phyloP scores from a whole-genome alignment of 306 rosid species.

The cucumber (Cucumis sativus) region DNA sequence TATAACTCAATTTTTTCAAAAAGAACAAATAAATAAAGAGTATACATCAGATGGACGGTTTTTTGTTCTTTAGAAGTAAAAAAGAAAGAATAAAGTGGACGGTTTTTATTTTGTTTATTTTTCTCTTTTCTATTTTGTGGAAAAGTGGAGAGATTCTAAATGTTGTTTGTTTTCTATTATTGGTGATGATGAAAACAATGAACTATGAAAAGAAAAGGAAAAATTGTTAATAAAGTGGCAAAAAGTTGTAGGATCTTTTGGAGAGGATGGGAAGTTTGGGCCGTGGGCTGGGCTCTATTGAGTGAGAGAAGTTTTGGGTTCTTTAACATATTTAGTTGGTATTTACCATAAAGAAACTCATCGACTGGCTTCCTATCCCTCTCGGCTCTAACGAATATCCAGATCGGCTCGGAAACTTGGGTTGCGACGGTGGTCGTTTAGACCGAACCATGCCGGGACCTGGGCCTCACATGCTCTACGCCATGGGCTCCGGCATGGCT shows the following conservation, averaged over 20 bases:
- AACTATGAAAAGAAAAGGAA: too few relatives aligned
- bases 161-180: too few relatives aligned
- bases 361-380: not conserved
- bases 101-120: too few relatives aligned
- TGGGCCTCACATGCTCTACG: slow-evolving; percentile 80
- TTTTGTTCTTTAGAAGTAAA: not conserved
- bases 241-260: not conserved
- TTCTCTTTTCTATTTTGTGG: too few relatives aligned
- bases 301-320: not conserved
- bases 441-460: slow-evolving; percentile 68
- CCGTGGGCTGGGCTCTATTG: not conserved
- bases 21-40: too few relatives aligned
- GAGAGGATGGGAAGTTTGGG: not conserved
- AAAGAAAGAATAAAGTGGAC: too few relatives aligned
- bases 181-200: too few relatives aligned
- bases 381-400: not conserved
- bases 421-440: not conserved
- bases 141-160: too few relatives aligned
- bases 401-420: not conserved
- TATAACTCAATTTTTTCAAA: too few relatives aligned
- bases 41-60: not conserved
- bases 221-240: too few relatives aligned
- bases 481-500: slow-evolving; percentile 63
- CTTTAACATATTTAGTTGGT: too few relatives aligned
- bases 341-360: too few relatives aligned